Evolutionary conservation across 176 grass and related monocot species (phyloP).

Genomic region (Phoenix dactylifera): DNA sequence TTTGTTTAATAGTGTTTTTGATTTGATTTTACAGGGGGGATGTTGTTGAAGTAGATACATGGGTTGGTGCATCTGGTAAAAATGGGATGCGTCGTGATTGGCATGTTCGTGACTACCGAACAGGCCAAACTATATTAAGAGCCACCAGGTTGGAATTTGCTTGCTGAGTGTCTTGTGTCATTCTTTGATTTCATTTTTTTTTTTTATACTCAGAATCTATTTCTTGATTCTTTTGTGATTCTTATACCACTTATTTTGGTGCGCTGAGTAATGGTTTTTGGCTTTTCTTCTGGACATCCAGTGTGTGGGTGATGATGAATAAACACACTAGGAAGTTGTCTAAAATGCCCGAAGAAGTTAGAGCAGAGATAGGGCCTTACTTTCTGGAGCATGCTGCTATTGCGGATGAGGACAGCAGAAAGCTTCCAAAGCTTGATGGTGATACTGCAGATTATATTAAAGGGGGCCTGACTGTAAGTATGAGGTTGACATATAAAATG

Average conservation of each 20-base stretch:
- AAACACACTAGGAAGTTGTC: conserved; percentile 80
- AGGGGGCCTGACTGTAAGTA: conserved; percentile 82
- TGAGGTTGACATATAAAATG: conserved; percentile 2
- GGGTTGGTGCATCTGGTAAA: conserved; percentile 92
- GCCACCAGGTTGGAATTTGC: conserved; percentile 62
- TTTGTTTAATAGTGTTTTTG: too few species aligned
- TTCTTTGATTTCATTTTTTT: not conserved
- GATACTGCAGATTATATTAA: conserved; percentile 39
- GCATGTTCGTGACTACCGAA: conserved; percentile 77
- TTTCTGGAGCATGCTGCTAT: conserved; percentile 57
- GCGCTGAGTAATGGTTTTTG: not conserved
- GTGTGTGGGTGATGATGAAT: conserved; percentile 99
- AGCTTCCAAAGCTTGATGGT: conserved; percentile 48
- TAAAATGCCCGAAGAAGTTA: conserved; percentile 90
- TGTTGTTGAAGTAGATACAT: conserved; percentile 92
- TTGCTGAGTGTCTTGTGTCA: not conserved
- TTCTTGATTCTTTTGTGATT: not conserved
- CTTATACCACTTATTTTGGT: not conserved
- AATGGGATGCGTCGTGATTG: conserved; percentile 99
- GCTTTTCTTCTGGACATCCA: conserved; percentile 22
- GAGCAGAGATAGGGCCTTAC: conserved; percentile 83
- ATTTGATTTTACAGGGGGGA: conserved; percentile 60
- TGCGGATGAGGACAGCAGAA: conserved; percentile 58
- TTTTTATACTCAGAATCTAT: not conserved
- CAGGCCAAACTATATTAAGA: conserved; percentile 72